These are phyloP conservation scores for Penicillium sp. DNA, from an alignment of 2,329 filamentous ascomycete genomes.

Conservation along the genomic window DNA sequence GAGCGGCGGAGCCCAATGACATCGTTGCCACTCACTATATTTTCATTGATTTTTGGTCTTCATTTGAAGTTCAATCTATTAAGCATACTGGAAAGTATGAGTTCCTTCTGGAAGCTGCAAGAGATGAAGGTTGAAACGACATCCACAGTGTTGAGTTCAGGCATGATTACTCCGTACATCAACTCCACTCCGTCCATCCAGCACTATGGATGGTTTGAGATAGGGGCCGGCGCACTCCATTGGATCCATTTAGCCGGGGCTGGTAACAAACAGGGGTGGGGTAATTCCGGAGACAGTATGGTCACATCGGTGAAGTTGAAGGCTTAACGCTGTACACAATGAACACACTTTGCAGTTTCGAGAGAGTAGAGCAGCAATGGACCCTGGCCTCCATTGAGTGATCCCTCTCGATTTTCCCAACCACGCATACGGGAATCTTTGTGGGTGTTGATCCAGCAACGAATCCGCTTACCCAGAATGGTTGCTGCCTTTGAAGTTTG, in stretches of 20 bases:
- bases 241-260: too few species aligned
- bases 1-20: too few species aligned
- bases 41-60: background rate
- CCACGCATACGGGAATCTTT: background rate
- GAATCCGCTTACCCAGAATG: constrained; percentile 6
- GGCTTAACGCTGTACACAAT: background rate
- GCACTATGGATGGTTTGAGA: background rate
- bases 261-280: too few species aligned
- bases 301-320: background rate
- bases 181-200: background rate
- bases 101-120: background rate
- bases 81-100: background rate
- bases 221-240: too few species aligned
- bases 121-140: background rate
- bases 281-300: too few species aligned
- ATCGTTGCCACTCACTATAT: background rate
- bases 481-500: background rate
- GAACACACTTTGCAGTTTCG: too few species aligned
- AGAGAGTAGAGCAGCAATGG: background rate
- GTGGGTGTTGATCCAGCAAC: constrained; percentile 18
- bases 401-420: background rate
- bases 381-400: background rate
- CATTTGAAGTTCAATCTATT: constrained; percentile 1
- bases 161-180: background rate
- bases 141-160: background rate